Percentiles rank a stretch among this genome's conserved stretches.
phyloP scores from a whole-genome alignment of 306 rosid species.

The Vicia faba region DNA sequence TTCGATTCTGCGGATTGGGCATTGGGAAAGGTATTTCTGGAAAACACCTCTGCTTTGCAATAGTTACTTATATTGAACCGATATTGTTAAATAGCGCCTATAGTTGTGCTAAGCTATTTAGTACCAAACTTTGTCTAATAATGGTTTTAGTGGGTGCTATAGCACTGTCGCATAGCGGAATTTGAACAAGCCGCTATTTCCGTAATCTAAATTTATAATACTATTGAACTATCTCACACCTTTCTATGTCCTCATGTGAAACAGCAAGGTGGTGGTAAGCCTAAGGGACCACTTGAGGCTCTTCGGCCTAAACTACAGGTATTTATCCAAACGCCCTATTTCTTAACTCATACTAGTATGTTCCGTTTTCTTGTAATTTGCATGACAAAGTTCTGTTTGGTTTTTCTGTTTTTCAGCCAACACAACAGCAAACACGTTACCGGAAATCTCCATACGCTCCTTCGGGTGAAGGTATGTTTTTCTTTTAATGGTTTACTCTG shows the following conservation, averaged over 20 bases:
- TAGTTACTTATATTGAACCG: constrained; percentile 21
- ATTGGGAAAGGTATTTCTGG: constrained; percentile 82
- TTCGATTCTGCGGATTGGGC: constrained; percentile 99
- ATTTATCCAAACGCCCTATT: background rate
- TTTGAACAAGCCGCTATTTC: background rate
- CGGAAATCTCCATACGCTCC: constrained; percentile 94
- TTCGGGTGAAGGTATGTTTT: constrained; percentile 70
- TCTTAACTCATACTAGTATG: background rate
- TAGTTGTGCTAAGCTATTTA: background rate
- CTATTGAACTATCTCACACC: constrained; percentile 33
- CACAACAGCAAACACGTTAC: constrained; percentile 94
- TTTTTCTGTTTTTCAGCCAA: constrained; percentile 60
- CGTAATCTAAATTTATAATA: background rate
- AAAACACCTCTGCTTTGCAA: constrained; percentile 4
- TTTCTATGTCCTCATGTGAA: constrained; percentile 34
- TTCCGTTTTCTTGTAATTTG: constrained; percentile 4
- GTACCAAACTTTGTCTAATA: background rate
- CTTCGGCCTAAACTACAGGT: constrained; percentile 96
- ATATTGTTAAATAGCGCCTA: background rate
- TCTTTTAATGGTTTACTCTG: background rate
- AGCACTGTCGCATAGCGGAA: background rate
- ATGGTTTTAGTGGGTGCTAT: background rate
- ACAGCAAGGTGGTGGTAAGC: constrained; percentile 95
- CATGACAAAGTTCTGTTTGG: constrained; percentile 18
- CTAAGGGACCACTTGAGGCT: constrained; percentile 98